Conservation (phyloP, 1,284 basidiomycete species). For the Tremellales sp. region DNA sequence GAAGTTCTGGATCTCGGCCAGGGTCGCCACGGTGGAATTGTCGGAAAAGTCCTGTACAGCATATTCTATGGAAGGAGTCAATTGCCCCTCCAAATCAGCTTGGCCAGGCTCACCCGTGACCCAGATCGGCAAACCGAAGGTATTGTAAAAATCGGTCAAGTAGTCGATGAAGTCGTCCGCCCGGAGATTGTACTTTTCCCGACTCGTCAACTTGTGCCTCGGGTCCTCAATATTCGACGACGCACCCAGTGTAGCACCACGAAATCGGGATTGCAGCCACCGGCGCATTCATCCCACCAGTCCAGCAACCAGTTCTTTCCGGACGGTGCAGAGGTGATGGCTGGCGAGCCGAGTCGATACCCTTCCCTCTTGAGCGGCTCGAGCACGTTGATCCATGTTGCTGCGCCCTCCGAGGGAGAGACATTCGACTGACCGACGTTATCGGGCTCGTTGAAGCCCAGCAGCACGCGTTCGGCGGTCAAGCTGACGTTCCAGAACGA, state of each 20-base stretch:
- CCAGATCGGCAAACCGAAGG: constrained; percentile 56
- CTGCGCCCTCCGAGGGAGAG: constrained; percentile 22
- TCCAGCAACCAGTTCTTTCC: constrained; percentile 52
- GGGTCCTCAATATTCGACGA: background rate
- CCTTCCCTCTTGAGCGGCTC: constrained; percentile 37
- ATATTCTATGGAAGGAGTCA: constrained; percentile 18
- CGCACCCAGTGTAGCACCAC: constrained; percentile 49
- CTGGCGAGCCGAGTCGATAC: constrained; percentile 50
- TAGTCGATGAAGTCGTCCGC: constrained; percentile 55
- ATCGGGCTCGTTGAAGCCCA: constrained; percentile 37
- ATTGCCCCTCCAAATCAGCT: background rate
- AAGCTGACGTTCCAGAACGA: constrained; percentile 18
- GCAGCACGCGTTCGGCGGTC: constrained; percentile 16
- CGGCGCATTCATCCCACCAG: constrained; percentile 48
- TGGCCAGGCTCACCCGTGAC: constrained; percentile 64
- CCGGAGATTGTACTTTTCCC: constrained; percentile 59
- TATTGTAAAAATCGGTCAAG: constrained; percentile 54
- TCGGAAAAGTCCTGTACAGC: constrained; percentile 46
- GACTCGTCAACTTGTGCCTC: constrained; percentile 6
- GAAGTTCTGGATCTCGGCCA: constrained; percentile 47
- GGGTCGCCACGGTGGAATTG: constrained; percentile 38
- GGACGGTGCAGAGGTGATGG: constrained; percentile 48
- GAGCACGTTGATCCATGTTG: constrained; percentile 22
- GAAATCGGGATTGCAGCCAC: constrained; percentile 52
- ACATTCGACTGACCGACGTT: constrained; percentile 24